phyloP scores from a whole-genome alignment of 306 rosid genomes.

The Ochetophila trinervis region DNA sequence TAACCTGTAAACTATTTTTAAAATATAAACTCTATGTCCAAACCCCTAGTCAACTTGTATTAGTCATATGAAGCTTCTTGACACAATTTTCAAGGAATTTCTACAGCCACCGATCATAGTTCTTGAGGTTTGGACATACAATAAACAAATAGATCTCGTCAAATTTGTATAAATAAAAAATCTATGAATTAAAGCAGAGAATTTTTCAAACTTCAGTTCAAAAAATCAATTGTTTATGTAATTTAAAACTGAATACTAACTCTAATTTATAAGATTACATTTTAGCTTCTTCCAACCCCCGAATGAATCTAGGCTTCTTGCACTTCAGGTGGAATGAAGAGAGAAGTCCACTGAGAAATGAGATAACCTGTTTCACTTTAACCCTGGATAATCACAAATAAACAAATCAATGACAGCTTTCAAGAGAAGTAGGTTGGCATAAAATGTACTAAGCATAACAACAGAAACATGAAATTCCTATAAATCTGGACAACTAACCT shows the following conservation, averaged over 20 bases:
- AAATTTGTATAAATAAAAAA: not conserved
- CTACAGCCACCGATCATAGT: too few relatives aligned
- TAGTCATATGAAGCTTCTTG: too few relatives aligned
- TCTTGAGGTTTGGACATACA: too few relatives aligned
- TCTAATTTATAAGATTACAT: constrained; percentile 37
- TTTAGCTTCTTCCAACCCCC: constrained; percentile 94
- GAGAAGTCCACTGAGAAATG: constrained; percentile 89
- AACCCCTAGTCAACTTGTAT: too few relatives aligned
- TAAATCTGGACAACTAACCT: constrained; percentile 50
- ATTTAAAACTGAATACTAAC: constrained; percentile 7
- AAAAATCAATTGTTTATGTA: not conserved
- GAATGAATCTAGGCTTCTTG: constrained; percentile 71
- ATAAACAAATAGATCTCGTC: not conserved
- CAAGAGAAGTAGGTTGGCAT: constrained; percentile 1
- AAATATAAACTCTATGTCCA: too few relatives aligned
- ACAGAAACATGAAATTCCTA: constrained; percentile 13
- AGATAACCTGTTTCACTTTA: constrained; percentile 70
- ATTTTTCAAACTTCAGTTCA: not conserved
- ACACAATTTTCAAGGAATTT: too few relatives aligned
- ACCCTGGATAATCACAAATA: constrained; percentile 48
- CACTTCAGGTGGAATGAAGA: constrained; percentile 83
- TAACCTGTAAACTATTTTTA: too few relatives aligned
- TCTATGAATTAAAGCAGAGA: not conserved
- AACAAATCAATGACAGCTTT: constrained; percentile 17
- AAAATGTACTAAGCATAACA: constrained; percentile 8